Conservation (phyloP, 768 basidiomycete species). For the Lentinula guzmanii region DNA sequence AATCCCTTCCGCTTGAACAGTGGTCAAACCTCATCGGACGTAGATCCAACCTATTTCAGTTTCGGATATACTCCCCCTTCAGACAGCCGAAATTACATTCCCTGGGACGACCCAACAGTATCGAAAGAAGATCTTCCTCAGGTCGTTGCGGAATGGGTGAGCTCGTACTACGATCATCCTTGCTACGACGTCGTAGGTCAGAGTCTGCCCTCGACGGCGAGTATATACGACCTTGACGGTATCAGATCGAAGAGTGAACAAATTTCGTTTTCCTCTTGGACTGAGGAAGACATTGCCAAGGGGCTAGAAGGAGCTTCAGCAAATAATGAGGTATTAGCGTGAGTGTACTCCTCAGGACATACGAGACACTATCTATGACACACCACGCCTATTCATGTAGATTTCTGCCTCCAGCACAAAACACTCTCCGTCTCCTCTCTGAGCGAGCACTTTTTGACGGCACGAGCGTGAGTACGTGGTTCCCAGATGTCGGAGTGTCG, state of each 20-base stretch:
- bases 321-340: not conserved
- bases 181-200: not conserved
- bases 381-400: not conserved
- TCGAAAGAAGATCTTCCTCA: constrained; percentile 6
- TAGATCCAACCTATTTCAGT: constrained; percentile 8
- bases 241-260: not conserved
- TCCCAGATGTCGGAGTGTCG: constrained; percentile 4
- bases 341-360: not conserved
- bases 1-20: not conserved
- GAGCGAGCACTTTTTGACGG: constrained; percentile 7
- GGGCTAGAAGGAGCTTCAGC: constrained; percentile 3
- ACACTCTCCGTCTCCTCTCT: not conserved
- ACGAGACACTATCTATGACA: not conserved
- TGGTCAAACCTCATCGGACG: not conserved
- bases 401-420: not conserved
- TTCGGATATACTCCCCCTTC: constrained; percentile 12
- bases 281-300: constrained; percentile 3
- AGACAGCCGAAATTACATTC: constrained; percentile 3
- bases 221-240: constrained; percentile 1
- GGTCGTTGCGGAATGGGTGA: constrained; percentile 8
- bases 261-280: constrained; percentile 7
- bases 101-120: constrained; percentile 5
- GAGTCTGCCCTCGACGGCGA: not conserved
- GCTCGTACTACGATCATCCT: constrained; percentile 11
- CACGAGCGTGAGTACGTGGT: not conserved